These are phyloP conservation scores for Talaromyces sp. DNA, from an alignment of 2,329 filamentous ascomycete genomes.

Conservation along the genomic window DNA sequence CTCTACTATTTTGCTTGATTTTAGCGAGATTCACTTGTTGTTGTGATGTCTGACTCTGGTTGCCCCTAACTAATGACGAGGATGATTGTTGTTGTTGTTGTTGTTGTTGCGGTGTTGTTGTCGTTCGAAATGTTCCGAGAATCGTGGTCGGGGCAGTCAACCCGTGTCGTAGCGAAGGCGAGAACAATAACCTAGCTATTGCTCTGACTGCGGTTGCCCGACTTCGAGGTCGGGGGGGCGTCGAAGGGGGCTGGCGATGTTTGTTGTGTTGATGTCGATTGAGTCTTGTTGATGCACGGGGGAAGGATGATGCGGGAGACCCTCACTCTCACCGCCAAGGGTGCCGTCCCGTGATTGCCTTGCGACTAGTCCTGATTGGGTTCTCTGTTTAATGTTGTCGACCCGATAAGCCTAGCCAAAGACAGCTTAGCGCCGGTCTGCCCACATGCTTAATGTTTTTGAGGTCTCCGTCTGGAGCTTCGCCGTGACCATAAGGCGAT, in stretches of 20 bases:
- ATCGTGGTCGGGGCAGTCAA: constrained; percentile 13
- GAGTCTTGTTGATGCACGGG: constrained; percentile 3
- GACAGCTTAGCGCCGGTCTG: constrained; percentile 1
- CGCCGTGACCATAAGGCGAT: constrained; percentile 1
- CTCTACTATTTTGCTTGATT: neutral
- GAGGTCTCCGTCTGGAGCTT: neutral
- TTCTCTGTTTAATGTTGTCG: neutral
- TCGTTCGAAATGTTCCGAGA: neutral
- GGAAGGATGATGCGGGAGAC: constrained; percentile 5
- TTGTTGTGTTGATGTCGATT: constrained; percentile 5
- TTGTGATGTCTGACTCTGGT: neutral
- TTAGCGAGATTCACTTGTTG: neutral
- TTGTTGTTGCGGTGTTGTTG: neutral
- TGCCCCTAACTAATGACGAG: neutral
- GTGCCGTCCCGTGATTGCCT: constrained; percentile 3
- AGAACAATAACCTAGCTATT: constrained; percentile 11
- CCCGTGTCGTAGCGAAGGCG: constrained; percentile 3
- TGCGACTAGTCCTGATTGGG: neutral
- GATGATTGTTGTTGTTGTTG: neutral
- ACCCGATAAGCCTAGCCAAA: neutral
- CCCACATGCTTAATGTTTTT: neutral
- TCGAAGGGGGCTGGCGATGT: constrained; percentile 9
- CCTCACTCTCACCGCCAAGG: constrained; percentile 11
- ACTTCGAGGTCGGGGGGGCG: constrained; percentile 6
- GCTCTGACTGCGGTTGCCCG: constrained; percentile 12